A percentile compares a stretch with the other conserved stretches of the same genome.
Conservation (phyloP, 768 basidiomycete species). For the Botryobasidium botryosum region DNA sequence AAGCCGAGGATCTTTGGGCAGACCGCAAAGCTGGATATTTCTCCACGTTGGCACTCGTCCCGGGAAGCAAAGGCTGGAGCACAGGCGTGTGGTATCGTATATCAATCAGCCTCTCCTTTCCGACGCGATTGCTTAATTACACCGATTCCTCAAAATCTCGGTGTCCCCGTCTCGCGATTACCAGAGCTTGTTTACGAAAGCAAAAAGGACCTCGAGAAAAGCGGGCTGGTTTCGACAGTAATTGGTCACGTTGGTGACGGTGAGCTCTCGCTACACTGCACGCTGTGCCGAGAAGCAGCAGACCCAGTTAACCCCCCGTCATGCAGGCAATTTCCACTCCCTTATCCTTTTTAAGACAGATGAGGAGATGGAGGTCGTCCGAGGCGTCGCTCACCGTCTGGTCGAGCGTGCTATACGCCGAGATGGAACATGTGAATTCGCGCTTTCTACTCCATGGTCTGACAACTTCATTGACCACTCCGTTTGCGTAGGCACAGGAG, state of each 20-base stretch:
- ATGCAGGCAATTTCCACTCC: constrained; percentile 30
- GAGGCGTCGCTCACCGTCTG: constrained; percentile 48
- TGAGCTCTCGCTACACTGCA: constrained; percentile 22
- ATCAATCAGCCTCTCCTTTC: neutral
- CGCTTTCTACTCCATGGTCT: too few species aligned
- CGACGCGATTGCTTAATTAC: neutral
- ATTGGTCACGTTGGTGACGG: constrained; percentile 74
- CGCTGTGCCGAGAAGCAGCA: too few species aligned
- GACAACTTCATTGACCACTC: neutral
- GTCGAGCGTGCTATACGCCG: constrained; percentile 52
- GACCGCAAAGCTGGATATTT: constrained; percentile 73
- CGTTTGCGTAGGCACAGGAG: constrained; percentile 46
- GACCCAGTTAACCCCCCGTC: too few species aligned
- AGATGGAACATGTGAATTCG: constrained; percentile 54
- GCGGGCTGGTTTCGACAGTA: constrained; percentile 49
- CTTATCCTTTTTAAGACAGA: constrained; percentile 22
- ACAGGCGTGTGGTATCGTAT: constrained; percentile 67
- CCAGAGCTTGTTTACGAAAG: constrained; percentile 36
- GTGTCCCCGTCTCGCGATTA: constrained; percentile 53
- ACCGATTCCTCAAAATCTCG: constrained; percentile 23
- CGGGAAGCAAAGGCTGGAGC: constrained; percentile 57
- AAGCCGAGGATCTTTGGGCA: constrained; percentile 66
- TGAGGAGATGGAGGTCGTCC: constrained; percentile 35
- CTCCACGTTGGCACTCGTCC: constrained; percentile 45
- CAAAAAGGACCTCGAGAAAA: constrained; percentile 35